Evolutionary conservation across 2,329 filamentous ascomycete genomes (phyloP).

Genomic region (Arthroderma sp.): DNA sequence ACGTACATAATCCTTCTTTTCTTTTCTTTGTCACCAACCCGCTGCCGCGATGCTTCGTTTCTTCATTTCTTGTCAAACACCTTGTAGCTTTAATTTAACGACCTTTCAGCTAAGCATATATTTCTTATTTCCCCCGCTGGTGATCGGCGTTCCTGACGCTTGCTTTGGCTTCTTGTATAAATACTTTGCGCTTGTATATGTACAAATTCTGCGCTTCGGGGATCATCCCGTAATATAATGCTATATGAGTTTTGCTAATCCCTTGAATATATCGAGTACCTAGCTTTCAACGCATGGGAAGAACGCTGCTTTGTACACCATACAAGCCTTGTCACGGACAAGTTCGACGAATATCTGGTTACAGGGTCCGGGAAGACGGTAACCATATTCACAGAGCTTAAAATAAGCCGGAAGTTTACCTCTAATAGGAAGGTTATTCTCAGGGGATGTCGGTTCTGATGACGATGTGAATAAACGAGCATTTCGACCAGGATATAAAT

Average conservation of each 20-base stretch:
- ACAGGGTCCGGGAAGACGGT: neutral
- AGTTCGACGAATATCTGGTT: neutral
- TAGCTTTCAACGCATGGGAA: neutral
- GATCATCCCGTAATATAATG: neutral
- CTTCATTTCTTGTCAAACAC: neutral
- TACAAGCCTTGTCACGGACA: no score
- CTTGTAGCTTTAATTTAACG: conserved; percentile 3
- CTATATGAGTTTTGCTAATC: neutral
- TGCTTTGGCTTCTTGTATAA: neutral
- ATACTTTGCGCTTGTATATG: neutral
- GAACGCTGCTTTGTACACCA: neutral
- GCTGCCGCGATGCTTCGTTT: neutral
- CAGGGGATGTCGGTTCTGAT: neutral
- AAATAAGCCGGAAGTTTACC: neutral
- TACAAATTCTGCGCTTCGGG: neutral
- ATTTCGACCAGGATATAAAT: neutral
- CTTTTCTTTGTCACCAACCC: neutral
- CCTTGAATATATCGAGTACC: neutral
- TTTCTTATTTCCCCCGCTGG: neutral
- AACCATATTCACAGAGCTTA: neutral
- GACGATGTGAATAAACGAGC: neutral
- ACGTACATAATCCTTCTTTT: conserved; percentile 1
- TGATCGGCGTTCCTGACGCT: neutral
- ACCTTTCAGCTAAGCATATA: neutral
- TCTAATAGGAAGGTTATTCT: neutral